Evolutionary conservation across 495 filamentous ascomycete genomes (phyloP), one percentile per base, ranked within the genome.

Genomic region (Evansstolkia leycettana): DNA sequence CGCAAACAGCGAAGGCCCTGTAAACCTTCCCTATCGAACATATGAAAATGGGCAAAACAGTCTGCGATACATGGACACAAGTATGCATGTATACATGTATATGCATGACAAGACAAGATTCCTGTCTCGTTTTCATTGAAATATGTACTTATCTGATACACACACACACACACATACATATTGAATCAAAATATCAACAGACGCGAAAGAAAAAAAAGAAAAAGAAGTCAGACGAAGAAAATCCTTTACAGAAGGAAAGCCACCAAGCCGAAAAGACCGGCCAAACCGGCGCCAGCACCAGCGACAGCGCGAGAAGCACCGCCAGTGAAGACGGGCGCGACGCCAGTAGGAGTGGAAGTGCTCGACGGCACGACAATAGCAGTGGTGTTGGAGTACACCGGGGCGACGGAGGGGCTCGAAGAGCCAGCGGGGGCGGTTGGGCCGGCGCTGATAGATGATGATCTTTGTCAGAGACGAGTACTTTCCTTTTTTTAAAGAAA

Each of bases 251-350:
- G 20, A 23, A 23, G 50, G 61, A 75, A 72, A 52, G 79, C 83
- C 50, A 72, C 79, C 46, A 78, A 53, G 61, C 77, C 84, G 62
- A 86, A 72, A 49, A 87, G 62, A 62, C 72, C 78, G 47, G 76
- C 82, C 42, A 86, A 75, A 58, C 67, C 76, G 47, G 71, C 78
- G 48, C 78, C 78, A 38, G 76, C 76, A 47, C 80, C 58, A 52
- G 48, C 51, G 38, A 53, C 58, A 27, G 52, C 58, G 47, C 72
- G 61, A 20, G 50, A 44, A 42, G 59, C 56, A 55, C 54, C 87
- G 28, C 58, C 58, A 37, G 62, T 65, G 58, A 52, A 67, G 45
- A 51, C 44, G 16, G 59, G 52, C 11, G 46, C 26, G 19, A 62
- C 40, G 41, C 43, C 42, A 35, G 45, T 40, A 34, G 51, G 31